Conservation (phyloP, 805 yeast genomes). For the Lachancea lanzarotensis region DNA sequence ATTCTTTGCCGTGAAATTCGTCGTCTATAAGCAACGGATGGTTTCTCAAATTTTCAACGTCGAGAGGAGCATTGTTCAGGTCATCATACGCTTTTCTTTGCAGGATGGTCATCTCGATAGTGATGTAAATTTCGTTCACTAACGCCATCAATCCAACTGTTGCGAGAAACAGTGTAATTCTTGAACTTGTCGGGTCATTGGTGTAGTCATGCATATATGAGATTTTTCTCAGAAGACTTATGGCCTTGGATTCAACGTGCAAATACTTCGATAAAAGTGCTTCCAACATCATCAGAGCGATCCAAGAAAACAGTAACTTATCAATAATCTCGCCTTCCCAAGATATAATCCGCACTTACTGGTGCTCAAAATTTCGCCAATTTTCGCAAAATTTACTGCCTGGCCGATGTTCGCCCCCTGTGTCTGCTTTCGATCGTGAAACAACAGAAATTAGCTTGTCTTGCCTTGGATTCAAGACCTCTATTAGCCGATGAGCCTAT, state of each 20-base stretch:
- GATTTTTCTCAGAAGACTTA: constrained; percentile 14
- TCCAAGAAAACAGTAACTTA: no score
- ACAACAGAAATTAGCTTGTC: no score
- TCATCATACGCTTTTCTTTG: constrained; percentile 31
- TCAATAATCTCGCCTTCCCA: no score
- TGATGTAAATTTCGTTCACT: constrained; percentile 30
- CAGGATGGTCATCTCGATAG: constrained; percentile 30
- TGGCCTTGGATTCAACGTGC: constrained; percentile 16
- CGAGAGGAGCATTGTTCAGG: constrained; percentile 26
- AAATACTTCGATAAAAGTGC: constrained; percentile 10
- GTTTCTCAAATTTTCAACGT: constrained; percentile 21
- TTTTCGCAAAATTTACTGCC: no score
- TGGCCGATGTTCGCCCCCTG: no score
- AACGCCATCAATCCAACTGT: constrained; percentile 30
- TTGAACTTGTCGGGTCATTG: constrained; percentile 28
- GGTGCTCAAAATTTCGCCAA: no score
- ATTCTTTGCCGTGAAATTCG: constrained; percentile 30
- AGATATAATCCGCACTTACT: no score
- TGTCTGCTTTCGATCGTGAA: no score
- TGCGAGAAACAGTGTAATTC: constrained; percentile 30
- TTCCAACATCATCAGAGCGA: not conserved
- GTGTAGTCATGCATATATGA: constrained; percentile 14
- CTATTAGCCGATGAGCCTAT: no score
- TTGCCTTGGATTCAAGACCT: no score
- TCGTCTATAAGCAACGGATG: constrained; percentile 29